phyloP scores from a whole-genome alignment of 2,329 filamentous ascomycete species.

The Colletotrichum sp. region DNA sequence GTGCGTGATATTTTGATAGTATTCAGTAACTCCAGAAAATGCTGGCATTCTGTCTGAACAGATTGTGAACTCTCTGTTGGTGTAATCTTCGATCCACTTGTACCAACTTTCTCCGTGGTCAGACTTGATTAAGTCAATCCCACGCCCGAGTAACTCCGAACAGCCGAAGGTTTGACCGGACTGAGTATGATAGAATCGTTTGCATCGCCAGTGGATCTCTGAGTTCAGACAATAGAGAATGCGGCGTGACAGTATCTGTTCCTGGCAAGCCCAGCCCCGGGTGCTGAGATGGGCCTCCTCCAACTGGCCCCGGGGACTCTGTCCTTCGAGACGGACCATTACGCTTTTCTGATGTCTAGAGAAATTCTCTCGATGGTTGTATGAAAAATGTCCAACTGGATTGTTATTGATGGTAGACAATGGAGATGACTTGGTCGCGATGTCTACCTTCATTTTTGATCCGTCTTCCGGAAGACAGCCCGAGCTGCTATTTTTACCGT shows the following conservation, averaged over 20 bases:
- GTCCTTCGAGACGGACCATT: no score
- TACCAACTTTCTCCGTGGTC: background rate
- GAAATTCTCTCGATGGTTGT: no score
- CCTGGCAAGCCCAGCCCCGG: background rate
- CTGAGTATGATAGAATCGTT: no score
- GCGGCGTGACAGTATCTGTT: background rate
- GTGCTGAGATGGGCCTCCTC: background rate
- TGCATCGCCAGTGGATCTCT: background rate
- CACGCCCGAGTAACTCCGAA: background rate
- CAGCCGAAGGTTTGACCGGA: background rate
- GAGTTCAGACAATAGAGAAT: background rate
- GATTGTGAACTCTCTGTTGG: background rate
- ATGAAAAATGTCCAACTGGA: background rate
- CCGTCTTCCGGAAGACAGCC: background rate
- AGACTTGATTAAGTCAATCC: background rate
- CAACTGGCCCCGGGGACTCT: background rate
- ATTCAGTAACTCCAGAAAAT: background rate
- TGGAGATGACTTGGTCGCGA: accelerated
- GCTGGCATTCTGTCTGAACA: background rate
- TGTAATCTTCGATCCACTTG: background rate
- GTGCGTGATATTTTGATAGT: background rate
- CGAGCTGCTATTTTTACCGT: background rate
- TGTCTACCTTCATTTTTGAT: no score
- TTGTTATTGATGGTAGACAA: background rate
- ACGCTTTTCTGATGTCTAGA: no score